A percentile compares a stretch with the other conserved stretches of the same genome.
These are phyloP conservation scores for Dipteronia dyeriana DNA, from an alignment of 345 rosid species.

Conservation along the genomic window DNA sequence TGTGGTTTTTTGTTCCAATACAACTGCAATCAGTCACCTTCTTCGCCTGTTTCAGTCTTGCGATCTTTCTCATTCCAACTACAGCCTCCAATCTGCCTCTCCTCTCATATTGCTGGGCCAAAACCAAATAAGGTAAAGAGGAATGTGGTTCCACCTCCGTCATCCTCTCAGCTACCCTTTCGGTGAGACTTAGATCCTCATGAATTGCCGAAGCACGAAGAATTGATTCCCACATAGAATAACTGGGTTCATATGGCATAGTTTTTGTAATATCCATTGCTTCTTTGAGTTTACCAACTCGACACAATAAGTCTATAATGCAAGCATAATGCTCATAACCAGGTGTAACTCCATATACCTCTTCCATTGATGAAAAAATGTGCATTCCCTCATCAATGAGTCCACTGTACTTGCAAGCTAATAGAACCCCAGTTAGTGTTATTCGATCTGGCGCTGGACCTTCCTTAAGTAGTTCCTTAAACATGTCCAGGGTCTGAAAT, in stretches of 20 bases:
- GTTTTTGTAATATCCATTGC: slow-evolving; percentile 39
- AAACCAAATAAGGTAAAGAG: slow-evolving; percentile 44
- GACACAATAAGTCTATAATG: slow-evolving; percentile 52
- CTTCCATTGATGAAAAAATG: slow-evolving; percentile 58
- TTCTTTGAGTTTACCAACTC: slow-evolving; percentile 45
- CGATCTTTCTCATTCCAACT: slow-evolving; percentile 45
- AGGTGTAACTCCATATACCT: slow-evolving; percentile 40
- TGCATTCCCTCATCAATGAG: slow-evolving; percentile 48
- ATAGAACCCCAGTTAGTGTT: slow-evolving; percentile 52
- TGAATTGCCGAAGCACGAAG: slow-evolving; percentile 35
- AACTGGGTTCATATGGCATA: slow-evolving; percentile 50
- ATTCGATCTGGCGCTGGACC: slow-evolving; percentile 57
- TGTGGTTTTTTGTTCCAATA: slow-evolving; percentile 44
- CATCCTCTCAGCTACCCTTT: slow-evolving; percentile 50
- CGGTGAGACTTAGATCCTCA: slow-evolving; percentile 42
- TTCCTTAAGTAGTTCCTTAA: slow-evolving; percentile 35
- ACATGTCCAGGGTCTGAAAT: slow-evolving; percentile 45
- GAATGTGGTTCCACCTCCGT: slow-evolving; percentile 45
- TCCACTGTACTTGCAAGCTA: slow-evolving; percentile 65
- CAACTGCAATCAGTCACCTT: slow-evolving; percentile 53
- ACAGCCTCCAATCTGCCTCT: slow-evolving; percentile 66
- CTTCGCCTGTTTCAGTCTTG: slow-evolving; percentile 38
- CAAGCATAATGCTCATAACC: slow-evolving; percentile 57
- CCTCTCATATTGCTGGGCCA: slow-evolving; percentile 54
- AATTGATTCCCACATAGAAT: slow-evolving; percentile 46